Percentiles rank a stretch among this genome's conserved stretches.
Evolutionary conservation across 371 early-diverging fungal species (phyloP).

Genomic region (Saksenaea oblongispora): DNA sequence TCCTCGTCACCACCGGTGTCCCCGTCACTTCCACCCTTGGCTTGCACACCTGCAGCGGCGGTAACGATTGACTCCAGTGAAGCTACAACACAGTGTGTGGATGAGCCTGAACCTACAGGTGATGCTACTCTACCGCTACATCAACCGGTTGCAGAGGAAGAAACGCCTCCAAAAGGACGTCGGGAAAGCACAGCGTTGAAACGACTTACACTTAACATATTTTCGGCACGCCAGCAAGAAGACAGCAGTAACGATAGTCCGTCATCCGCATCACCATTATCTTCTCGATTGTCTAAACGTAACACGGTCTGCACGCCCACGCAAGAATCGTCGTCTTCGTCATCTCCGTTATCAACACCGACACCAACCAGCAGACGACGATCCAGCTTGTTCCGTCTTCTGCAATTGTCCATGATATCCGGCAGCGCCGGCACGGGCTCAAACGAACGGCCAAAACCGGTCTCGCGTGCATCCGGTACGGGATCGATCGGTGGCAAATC

Average conservation of each 20-base stretch:
- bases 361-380: conserved; percentile 11
- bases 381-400: conserved; percentile 19
- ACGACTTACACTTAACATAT: conserved; percentile 25
- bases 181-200: conserved; percentile 16
- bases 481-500: conserved; percentile 28
- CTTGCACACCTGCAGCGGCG: not conserved
- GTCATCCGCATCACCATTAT: not conserved
- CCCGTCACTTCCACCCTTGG: not conserved
- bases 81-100: not conserved
- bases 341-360: not conserved
- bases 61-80: not conserved
- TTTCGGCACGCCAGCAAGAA: conserved; percentile 10
- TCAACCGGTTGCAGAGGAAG: not conserved
- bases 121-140: not conserved
- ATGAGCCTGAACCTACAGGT: conserved; percentile 5
- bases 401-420: conserved; percentile 12
- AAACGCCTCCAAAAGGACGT: conserved; percentile 3
- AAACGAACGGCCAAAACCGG: not conserved
- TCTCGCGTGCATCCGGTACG: not conserved
- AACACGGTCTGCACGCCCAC: not conserved
- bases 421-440: not conserved
- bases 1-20: not conserved
- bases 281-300: not conserved
- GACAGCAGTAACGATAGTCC: not conserved
- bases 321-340: not conserved